Percentiles rank a stretch among this genome's conserved stretches.
phyloP scores from a whole-genome alignment of 2,329 filamentous ascomycete genomes.

The Phoma sp. region DNA sequence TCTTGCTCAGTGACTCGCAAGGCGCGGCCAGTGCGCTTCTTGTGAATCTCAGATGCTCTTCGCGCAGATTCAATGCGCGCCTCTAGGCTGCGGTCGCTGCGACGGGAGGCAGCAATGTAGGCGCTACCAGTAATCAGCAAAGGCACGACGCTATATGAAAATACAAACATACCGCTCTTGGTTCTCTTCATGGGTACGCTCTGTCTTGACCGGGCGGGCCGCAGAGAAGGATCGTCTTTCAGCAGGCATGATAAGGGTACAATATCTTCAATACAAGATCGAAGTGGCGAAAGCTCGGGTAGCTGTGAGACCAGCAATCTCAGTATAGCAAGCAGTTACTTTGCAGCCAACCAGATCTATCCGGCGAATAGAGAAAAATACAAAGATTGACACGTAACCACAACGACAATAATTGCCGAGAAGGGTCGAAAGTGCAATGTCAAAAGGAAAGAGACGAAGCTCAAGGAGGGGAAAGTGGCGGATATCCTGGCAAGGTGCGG shows the following conservation, averaged over 20 bases:
- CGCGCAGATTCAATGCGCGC: constrained; percentile 86
- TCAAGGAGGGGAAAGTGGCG: constrained; percentile 34
- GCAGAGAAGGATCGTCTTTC: constrained; percentile 42
- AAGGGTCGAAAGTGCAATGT: background rate
- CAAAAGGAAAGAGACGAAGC: background rate
- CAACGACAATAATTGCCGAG: background rate
- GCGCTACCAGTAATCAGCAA: constrained; percentile 61
- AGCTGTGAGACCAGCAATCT: constrained; percentile 12
- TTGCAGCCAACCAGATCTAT: background rate
- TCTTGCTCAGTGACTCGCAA: constrained; percentile 85
- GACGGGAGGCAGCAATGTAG: constrained; percentile 88
- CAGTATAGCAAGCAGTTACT: background rate
- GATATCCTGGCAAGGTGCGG: constrained; percentile 25
- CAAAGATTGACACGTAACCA: background rate
- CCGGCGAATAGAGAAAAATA: background rate
- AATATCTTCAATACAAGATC: background rate
- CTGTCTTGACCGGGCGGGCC: constrained; percentile 63
- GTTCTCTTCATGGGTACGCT: constrained; percentile 80
- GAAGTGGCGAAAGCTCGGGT: background rate
- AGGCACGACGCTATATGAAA: background rate
- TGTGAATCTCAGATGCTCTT: constrained; percentile 89
- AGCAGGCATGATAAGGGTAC: constrained; percentile 47
- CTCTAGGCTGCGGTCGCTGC: constrained; percentile 85
- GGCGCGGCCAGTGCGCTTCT: constrained; percentile 80
- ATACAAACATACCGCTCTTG: constrained; percentile 65